A percentile compares a stretch with the other conserved stretches of the same genome.
Evolutionary conservation across 805 yeast species (phyloP).

Genomic region (Zygoascus bituminiphila): DNA sequence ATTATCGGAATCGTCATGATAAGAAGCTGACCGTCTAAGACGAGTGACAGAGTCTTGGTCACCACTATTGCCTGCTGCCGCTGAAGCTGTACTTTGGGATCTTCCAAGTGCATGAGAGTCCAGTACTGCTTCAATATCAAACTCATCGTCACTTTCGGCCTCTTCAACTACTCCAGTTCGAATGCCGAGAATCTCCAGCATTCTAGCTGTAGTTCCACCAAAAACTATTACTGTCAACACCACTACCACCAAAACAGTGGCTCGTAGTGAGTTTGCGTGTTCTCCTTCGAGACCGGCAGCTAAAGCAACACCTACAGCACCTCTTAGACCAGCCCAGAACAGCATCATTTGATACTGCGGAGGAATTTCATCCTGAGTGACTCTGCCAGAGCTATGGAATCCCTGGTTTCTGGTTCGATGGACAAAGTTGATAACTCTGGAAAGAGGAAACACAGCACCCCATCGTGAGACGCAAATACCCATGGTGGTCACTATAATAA

Average conservation of each 20-base stretch:
- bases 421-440: conserved; percentile 74
- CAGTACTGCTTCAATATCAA: conserved; percentile 65
- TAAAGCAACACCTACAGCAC: conserved; percentile 98
- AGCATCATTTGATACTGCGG: conserved; percentile 97
- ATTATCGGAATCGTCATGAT: conserved; percentile 28
- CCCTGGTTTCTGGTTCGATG: conserved; percentile 51
- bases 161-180: conserved; percentile 86
- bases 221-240: conserved; percentile 91
- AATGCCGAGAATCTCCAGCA: conserved; percentile 91
- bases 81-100: not conserved
- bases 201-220: conserved; percentile 98
- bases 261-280: conserved; percentile 75
- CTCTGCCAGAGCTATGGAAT: conserved; percentile 17
- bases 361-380: conserved; percentile 78
- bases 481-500: conserved; percentile 81
- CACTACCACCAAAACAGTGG: conserved; percentile 93
- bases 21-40: conserved; percentile 13
- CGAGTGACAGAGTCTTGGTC: conserved; percentile 7
- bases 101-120: conserved; percentile 8
- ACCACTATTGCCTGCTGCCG: conserved; percentile 3
- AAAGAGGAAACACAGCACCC: conserved; percentile 94
- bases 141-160: conserved; percentile 83
- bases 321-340: conserved; percentile 98
- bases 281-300: conserved; percentile 98
- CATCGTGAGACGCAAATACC: conserved; percentile 93